Conservation (phyloP, 352 stramenopile genomes). For the Phytophthora cryptogea region DNA sequence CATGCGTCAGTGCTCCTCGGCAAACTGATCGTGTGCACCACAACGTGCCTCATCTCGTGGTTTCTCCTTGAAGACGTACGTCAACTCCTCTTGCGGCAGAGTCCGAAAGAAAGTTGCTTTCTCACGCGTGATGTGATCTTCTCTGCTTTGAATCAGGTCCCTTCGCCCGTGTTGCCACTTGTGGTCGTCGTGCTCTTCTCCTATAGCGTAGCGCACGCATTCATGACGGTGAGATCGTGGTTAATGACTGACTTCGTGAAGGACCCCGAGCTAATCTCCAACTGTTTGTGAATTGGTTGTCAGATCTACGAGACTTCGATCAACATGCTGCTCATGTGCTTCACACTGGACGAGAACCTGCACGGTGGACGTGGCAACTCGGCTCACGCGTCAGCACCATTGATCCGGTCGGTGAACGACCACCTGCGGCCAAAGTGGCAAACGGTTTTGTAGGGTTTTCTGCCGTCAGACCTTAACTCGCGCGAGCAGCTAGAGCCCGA, state of each 20-base stretch:
- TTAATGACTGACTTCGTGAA: not conserved
- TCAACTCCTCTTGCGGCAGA: conserved; percentile 6
- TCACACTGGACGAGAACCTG: conserved; percentile 85
- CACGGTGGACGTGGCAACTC: conserved; percentile 78
- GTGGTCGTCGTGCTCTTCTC: conserved; percentile 72
- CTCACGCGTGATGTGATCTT: conserved; percentile 5
- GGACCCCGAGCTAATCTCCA: not conserved
- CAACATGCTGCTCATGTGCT: conserved; percentile 87
- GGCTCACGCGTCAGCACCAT: conserved; percentile 55
- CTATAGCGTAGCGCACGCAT: conserved; percentile 77
- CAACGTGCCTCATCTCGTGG: conserved; percentile 68
- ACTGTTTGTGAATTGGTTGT: not conserved
- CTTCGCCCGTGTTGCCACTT: conserved; percentile 68
- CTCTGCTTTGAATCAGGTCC: conserved; percentile 31
- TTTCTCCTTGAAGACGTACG: conserved; percentile 72
- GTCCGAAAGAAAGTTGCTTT: not conserved
- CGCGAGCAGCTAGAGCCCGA: not conserved
- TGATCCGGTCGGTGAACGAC: conserved; percentile 81
- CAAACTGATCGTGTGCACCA: conserved; percentile 79
- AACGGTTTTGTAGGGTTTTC: conserved; percentile 55
- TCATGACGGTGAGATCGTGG: conserved; percentile 65
- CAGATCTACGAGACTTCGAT: conserved; percentile 88
- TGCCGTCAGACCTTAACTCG: not conserved
- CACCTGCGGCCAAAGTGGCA: conserved; percentile 87
- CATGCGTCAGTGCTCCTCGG: conserved; percentile 71